Base-by-base conservation (phyloP, 2,329 filamentous ascomycete genomes). In the Colletotrichum magnum region DNA sequence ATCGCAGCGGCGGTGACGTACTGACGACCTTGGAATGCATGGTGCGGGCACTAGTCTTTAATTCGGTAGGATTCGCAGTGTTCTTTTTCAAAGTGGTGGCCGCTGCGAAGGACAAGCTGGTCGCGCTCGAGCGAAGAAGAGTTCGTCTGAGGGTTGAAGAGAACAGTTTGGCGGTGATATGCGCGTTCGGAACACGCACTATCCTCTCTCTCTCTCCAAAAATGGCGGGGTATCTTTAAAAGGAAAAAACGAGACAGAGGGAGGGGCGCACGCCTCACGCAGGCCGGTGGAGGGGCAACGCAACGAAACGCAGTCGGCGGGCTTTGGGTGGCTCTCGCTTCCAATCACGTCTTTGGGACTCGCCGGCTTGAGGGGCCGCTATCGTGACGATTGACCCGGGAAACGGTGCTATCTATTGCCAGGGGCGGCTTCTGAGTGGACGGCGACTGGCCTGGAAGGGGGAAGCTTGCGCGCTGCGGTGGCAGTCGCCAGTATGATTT, bases 11-110 rank as follows among this genome's bases (percentile, higher is more conserved):
- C 32, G 50, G 58, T 57, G 58, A 92, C 90, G 79, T 87, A 93
- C 92, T 94, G 79, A 98, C 93, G 77, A 98, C 92, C 83, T 95
- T 96, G 85, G 89, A 93, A 83, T 98, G 96, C 92, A 97, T 97
- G 79, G 88, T 94, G 79, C 84, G 85, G 52, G 79, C 80, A 67
- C 79, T 84, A 47, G 79, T 80, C 68, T 79, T 77, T 64, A 83
- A 71, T 45, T 82, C 77, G 56, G 74, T 71, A 54, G 77, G 74
- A 75, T 80, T 72, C 79, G 79, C 71, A 81, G 75, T 75, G 43
- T 83, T 84, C 69, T 82, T 83, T 69, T 89, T 90, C 74, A 93
- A 85, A 71, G 91, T 88, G 71, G 86, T 86, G 48, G 90, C 87
- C 72, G 92, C 87, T 56, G 93, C 93, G 78, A 94, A 87, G 72